These are phyloP conservation scores for Cupressus sempervirens DNA, from an alignment of 75 land plant species.

Conservation along the genomic window DNA sequence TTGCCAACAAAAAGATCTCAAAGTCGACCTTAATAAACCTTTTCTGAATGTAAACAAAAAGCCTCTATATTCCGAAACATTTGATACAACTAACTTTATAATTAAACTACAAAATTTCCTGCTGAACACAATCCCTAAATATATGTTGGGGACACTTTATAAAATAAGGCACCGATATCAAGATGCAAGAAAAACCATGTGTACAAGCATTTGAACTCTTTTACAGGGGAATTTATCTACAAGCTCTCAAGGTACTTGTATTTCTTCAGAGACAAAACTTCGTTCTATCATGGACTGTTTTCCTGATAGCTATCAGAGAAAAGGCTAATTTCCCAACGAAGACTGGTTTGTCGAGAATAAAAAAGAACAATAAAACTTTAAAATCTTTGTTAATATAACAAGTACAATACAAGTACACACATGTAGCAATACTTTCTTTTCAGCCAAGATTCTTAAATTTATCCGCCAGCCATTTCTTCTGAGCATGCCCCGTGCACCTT, in stretches of 20 bases:
- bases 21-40: no score
- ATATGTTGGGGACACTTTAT: neutral
- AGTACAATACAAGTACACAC: neutral
- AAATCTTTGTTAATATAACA: conserved; percentile 2
- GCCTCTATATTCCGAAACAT: neutral
- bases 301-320: neutral
- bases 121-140: neutral
- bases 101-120: neutral
- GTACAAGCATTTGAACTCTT: neutral
- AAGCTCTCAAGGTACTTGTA: neutral
- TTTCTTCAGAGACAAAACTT: neutral
- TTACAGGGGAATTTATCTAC: neutral
- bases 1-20: no score
- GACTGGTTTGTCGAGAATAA: neutral
- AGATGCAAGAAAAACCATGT: neutral
- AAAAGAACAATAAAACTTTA: conserved; percentile 3
- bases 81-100: neutral
- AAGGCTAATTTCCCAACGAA: neutral
- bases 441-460: conserved; percentile 70
- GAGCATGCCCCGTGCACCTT: conserved; percentile 17
- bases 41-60: no score
- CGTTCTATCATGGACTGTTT: neutral
- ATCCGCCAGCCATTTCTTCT: conserved; percentile 51
- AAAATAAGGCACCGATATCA: neutral
- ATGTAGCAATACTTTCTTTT: conserved; percentile 48